Conservation (phyloP, 768 basidiomycete species). For the Ramaria rubella region DNA sequence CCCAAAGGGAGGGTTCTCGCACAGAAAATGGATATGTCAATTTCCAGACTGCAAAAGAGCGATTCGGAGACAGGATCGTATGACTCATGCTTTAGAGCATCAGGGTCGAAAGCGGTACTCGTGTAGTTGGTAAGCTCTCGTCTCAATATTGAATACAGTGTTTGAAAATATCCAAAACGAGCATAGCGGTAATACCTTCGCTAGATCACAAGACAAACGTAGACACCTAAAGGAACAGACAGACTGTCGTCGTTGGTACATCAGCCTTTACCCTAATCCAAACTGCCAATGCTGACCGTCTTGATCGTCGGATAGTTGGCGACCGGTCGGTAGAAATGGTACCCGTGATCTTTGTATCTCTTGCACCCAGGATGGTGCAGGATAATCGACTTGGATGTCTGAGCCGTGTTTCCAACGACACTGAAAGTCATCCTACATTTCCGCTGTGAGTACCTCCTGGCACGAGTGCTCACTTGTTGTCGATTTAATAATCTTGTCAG, state of each 20-base stretch:
- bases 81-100: conserved; percentile 7
- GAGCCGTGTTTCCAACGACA: no score
- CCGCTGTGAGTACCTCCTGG: no score
- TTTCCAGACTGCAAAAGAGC: neutral
- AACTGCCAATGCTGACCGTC: neutral
- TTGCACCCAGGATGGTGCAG: neutral
- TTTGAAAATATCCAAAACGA: neutral
- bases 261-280: neutral
- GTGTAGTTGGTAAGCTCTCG: conserved; percentile 3
- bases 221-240: conserved; percentile 1
- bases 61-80: conserved; percentile 2
- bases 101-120: neutral
- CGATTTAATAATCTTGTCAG: no score
- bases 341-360: neutral
- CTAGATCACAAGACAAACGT: conserved; percentile 2
- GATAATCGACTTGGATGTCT: no score
- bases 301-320: neutral
- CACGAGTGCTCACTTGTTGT: no score
- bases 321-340: neutral
- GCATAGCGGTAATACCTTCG: conserved; percentile 1
- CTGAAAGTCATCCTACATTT: no score
- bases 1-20: neutral
- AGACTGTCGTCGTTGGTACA: neutral
- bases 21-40: conserved; percentile 5
- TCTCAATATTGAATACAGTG: neutral